Evolutionary conservation across 2,329 filamentous ascomycete species (phyloP), one percentile per base, ranked within the genome.

Genomic region (Orbilia javanica): DNA sequence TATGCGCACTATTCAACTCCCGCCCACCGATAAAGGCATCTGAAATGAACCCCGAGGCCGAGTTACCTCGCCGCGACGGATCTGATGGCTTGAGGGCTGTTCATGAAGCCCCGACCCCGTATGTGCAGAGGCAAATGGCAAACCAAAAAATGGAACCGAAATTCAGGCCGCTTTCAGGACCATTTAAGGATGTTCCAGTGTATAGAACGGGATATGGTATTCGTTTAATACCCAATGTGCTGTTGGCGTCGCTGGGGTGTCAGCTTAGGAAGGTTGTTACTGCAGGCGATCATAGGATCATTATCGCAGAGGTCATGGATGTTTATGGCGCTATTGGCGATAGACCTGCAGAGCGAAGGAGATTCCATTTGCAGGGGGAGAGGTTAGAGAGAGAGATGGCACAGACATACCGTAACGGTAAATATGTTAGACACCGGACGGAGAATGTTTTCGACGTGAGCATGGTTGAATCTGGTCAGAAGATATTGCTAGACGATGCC

Each of bases 401-500:
- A 15, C 73, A 77, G 66, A 77, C 73, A 20, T 77, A 77, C 27
- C 66, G 73, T n/a, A 77, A 77, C 25, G 73, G 73, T n/a, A 71
- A 77, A 31, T 77, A 77, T 34, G 73, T 77, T 2, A 39, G 73
- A 29, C 73, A 77, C 46, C 57, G 73, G 42, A 77, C 73, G 22
- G 73, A 77, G 34, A 67, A 67, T 36, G 48, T 66, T n/a, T 77
- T 77, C 27, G 73, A 77, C 55, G 73, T 77, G n/a, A 77, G 66
- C 50, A 52, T 62, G 39, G 73, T 77, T 20, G 31, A 65, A 7
- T 15, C 73, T 5, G 73, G 66, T 11, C 66, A 67, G 60, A 77
- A 52, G 36, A 44, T 77, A 18, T n/a, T 71, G 4, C n/a, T 77
- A 44, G 73, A 77, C 25, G 73, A 77, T 31, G 39, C n/a, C n/a